Evolutionary conservation across 169 alveolate species (phyloP).

Genomic region (Cystoisospora suis): DNA sequence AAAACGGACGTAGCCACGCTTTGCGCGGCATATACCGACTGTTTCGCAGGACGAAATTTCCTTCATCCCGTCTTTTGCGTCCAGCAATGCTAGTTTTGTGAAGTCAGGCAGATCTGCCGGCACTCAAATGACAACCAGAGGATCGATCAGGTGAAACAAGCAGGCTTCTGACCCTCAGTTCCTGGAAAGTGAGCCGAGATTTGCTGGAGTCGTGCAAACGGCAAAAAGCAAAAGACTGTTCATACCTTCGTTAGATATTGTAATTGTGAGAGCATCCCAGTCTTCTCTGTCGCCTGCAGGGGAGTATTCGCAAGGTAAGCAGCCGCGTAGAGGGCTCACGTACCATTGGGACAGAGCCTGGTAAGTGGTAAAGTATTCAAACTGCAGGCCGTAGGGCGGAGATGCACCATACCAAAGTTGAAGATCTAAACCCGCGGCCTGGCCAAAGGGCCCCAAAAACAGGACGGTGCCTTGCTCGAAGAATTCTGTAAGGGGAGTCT

Average conservation of each 20-base stretch:
- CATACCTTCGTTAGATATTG: slow-evolving; percentile 65
- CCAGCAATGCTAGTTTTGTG: slow-evolving; percentile 56
- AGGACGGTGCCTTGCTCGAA: slow-evolving; percentile 66
- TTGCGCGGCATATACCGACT: slow-evolving; percentile 66
- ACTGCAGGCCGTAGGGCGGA: background rate
- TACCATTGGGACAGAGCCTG: slow-evolving; percentile 68
- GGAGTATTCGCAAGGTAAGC: no score
- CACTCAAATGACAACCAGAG: background rate
- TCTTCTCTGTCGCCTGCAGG: slow-evolving; percentile 63
- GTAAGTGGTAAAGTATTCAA: background rate
- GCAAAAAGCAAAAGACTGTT: no score
- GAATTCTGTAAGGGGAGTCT: slow-evolving; percentile 32
- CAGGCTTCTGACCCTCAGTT: slow-evolving; percentile 46
- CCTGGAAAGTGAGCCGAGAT: slow-evolving; percentile 11
- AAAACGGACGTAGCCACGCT: slow-evolving; percentile 65
- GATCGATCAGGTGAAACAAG: background rate
- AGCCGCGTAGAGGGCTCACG: no score
- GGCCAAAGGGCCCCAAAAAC: slow-evolving; percentile 65
- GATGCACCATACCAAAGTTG: slow-evolving; percentile 51
- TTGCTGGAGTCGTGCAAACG: background rate
- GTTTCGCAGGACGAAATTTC: slow-evolving; percentile 66
- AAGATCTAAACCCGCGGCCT: slow-evolving; percentile 64
- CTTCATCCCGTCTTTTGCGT: slow-evolving; percentile 58
- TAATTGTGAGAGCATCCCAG: slow-evolving; percentile 66
- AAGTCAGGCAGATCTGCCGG: slow-evolving; percentile 58